Evolutionary conservation across 2,329 filamentous ascomycete genomes (phyloP).

Genomic region (Penicillium verrucosum): DNA sequence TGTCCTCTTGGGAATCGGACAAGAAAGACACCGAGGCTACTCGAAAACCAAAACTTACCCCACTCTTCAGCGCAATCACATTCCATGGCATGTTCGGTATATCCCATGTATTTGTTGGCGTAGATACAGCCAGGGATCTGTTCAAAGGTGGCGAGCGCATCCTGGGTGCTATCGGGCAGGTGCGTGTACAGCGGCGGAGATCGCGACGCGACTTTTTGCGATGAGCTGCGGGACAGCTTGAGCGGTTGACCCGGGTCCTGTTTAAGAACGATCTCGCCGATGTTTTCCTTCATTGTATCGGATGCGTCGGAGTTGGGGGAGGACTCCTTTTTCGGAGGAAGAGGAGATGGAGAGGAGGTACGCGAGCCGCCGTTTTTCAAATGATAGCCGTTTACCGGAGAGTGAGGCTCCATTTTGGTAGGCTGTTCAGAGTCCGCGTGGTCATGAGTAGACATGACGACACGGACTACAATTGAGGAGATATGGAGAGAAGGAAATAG

Average conservation of each 20-base stretch:
- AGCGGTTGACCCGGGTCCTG: slow-evolving; percentile 64
- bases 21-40: not conserved
- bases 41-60: slow-evolving; percentile 61
- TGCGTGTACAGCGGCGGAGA: slow-evolving; percentile 67
- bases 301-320: slow-evolving; percentile 25
- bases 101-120: slow-evolving; percentile 84
- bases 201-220: slow-evolving; percentile 64
- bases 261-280: slow-evolving; percentile 61
- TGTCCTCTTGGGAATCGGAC: not conserved
- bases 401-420: slow-evolving; percentile 22
- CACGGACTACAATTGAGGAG: slow-evolving; percentile 25
- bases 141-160: slow-evolving; percentile 73
- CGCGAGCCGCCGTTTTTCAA: slow-evolving; percentile 20
- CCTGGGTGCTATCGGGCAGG: slow-evolving; percentile 72
- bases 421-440: slow-evolving; percentile 39
- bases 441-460: slow-evolving; percentile 45
- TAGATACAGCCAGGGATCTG: slow-evolving; percentile 84
- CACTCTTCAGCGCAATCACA: slow-evolving; percentile 94
- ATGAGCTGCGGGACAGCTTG: slow-evolving; percentile 70
- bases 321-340: slow-evolving; percentile 16
- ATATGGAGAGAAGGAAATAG: not conserved
- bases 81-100: slow-evolving; percentile 87
- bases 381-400: slow-evolving; percentile 24
- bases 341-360: slow-evolving; percentile 13
- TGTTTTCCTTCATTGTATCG: slow-evolving; percentile 44